phyloP scores from a whole-genome alignment of 2,329 filamentous ascomycete genomes.

The Alternaria atra region DNA sequence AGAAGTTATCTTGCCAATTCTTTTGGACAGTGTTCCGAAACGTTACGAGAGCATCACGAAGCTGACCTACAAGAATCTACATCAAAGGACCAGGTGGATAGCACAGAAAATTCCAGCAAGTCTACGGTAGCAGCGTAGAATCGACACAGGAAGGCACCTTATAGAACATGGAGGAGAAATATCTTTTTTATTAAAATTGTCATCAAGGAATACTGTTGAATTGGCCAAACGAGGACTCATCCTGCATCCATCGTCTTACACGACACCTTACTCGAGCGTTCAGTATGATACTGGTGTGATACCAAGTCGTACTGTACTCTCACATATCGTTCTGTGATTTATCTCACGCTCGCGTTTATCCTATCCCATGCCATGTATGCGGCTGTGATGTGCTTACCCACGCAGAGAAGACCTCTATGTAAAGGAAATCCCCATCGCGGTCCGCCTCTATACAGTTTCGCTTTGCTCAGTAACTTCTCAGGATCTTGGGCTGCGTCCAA shows the following conservation, averaged over 20 bases:
- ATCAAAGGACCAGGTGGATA: slow-evolving; percentile 1
- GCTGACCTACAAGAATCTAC: no score
- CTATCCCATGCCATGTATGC: slow-evolving; percentile 1
- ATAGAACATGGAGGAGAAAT: slow-evolving; percentile 1
- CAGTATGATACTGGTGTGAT: slow-evolving; percentile 2
- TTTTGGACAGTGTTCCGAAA: no score
- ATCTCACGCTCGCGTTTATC: background rate
- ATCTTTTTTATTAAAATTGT: background rate
- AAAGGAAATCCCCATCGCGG: background rate
- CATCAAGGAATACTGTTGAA: background rate
- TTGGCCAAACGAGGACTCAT: background rate
- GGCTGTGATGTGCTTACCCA: background rate
- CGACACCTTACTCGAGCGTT: background rate
- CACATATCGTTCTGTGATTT: slow-evolving; percentile 1
- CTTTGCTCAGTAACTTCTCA: slow-evolving; percentile 3
- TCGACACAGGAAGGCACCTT: background rate
- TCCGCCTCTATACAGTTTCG: slow-evolving; percentile 1
- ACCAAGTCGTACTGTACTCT: slow-evolving; percentile 2
- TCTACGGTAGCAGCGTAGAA: background rate
- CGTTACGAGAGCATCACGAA: no score
- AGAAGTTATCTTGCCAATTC: no score
- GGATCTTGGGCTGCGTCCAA: slow-evolving; percentile 1
- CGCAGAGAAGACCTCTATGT: slow-evolving; percentile 3
- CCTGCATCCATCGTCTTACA: slow-evolving; percentile 3
- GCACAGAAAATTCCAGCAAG: no score